Evolutionary conservation across 2,329 filamentous ascomycete genomes (phyloP).

Genomic region (Aspergillus amoenus): DNA sequence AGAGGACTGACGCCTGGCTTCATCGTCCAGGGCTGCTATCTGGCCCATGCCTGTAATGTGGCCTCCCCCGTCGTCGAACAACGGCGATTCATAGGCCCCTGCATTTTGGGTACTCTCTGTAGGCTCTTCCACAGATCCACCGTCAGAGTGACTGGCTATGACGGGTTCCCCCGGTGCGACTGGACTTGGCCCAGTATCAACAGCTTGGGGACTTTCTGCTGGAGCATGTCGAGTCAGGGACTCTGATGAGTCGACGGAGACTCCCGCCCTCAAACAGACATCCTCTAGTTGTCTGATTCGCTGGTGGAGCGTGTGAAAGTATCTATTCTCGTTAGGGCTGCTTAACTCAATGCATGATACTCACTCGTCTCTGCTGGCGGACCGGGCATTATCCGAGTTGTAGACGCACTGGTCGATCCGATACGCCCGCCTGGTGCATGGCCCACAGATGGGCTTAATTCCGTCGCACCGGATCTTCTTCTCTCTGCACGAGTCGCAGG

Average conservation of each 20-base stretch:
- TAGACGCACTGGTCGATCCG: conserved; percentile 4
- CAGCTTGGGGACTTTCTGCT: not conserved
- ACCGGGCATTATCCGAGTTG: conserved; percentile 1
- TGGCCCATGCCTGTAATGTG: conserved; percentile 7
- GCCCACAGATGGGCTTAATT: conserved; percentile 2
- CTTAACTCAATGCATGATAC: not conserved
- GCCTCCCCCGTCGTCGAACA: conserved; percentile 1
- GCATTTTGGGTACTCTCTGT: not conserved
- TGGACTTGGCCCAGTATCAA: not conserved
- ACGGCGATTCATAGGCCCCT: not conserved
- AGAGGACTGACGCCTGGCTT: not conserved
- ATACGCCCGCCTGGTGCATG: conserved; percentile 1
- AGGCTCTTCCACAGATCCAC: not conserved
- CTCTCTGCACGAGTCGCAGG: conserved; percentile 7
- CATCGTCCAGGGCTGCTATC: not conserved
- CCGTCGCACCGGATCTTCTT: conserved; percentile 11
- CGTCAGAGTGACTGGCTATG: no score
- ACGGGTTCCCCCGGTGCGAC: no score
- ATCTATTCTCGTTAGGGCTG: not conserved
- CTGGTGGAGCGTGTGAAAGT: not conserved
- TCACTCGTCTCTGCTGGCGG: conserved; percentile 1
- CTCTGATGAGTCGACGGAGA: not conserved
- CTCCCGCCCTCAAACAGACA: not conserved
- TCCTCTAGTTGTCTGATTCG: conserved; percentile 3
- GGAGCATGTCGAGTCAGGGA: not conserved